Evolutionary conservation across 805 yeast genomes (phyloP).

Genomic region (Starmerella gropengiesseri): DNA sequence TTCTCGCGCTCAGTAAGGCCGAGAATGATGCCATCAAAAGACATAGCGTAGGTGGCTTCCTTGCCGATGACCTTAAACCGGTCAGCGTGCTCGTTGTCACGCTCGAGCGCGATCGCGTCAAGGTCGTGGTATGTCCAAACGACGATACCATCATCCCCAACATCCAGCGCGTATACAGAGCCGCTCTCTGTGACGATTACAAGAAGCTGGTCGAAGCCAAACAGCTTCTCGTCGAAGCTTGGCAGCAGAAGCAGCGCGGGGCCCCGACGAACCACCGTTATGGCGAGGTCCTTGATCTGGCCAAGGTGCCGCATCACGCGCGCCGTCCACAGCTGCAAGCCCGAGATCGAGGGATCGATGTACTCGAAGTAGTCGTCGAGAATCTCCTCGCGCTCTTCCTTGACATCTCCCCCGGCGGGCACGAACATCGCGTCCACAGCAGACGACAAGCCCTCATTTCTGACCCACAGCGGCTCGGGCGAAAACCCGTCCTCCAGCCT

Average conservation of each 20-base stretch:
- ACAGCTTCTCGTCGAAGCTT: conserved; percentile 17
- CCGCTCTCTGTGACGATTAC: conserved; percentile 26
- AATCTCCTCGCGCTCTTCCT: conserved; percentile 1
- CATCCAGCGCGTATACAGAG: conserved; percentile 28
- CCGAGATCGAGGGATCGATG: background rate
- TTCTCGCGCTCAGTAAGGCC: conserved; percentile 9
- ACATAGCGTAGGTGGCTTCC: conserved; percentile 21
- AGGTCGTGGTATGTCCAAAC: conserved; percentile 24
- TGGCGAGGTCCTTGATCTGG: conserved; percentile 6
- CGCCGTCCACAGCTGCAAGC: background rate
- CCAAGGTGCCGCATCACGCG: conserved; percentile 2
- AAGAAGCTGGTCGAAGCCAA: conserved; percentile 30
- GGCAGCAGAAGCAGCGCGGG: conserved; percentile 12
- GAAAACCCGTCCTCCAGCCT: background rate
- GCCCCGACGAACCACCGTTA: background rate
- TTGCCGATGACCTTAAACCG: conserved; percentile 23
- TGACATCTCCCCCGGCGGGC: background rate
- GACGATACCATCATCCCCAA: conserved; percentile 21
- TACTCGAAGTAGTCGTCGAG: background rate
- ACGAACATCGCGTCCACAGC: conserved; percentile 24
- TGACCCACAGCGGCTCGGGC: conserved; percentile 22
- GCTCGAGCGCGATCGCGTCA: conserved; percentile 16
- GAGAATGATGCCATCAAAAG: conserved; percentile 16
- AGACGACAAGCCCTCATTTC: conserved; percentile 27
- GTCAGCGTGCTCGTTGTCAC: conserved; percentile 7